These are phyloP conservation scores for Trichoderma lentiforme DNA, from an alignment of 2,329 filamentous ascomycete genomes.

Conservation along the genomic window DNA sequence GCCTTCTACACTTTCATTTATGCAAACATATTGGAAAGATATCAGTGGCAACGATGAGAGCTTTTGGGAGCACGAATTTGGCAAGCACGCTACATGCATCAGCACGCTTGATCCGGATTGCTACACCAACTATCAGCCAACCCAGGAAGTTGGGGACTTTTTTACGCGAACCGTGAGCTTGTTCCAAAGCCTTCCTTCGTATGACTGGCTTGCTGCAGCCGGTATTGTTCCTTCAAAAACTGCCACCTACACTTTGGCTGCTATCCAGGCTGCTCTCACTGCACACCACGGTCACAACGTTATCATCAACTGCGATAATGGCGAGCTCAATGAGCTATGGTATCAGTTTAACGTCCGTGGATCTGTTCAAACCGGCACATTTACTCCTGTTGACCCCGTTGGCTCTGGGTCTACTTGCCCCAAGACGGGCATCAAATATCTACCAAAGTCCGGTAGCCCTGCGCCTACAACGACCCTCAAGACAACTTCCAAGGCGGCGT, in stretches of 20 bases:
- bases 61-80: slow-evolving; percentile 74
- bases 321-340: slow-evolving; percentile 52
- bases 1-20: slow-evolving; percentile 56
- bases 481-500: not conserved
- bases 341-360: slow-evolving; percentile 61
- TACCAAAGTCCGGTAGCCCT: slow-evolving; percentile 26
- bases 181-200: slow-evolving; percentile 67
- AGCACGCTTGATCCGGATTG: slow-evolving; percentile 64
- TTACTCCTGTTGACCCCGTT: slow-evolving; percentile 52
- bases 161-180: slow-evolving; percentile 63
- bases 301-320: slow-evolving; percentile 54
- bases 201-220: slow-evolving; percentile 57
- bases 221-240: slow-evolving; percentile 54
- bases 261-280: slow-evolving; percentile 57
- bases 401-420: slow-evolving; percentile 62
- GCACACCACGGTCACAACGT: slow-evolving; percentile 52
- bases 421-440: slow-evolving; percentile 59
- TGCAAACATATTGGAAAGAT: slow-evolving; percentile 70
- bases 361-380: slow-evolving; percentile 57
- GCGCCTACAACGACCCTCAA: not conserved
- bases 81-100: slow-evolving; percentile 71
- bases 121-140: slow-evolving; percentile 58
- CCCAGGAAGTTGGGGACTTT: slow-evolving; percentile 65
- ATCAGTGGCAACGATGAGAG: slow-evolving; percentile 59
- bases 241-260: slow-evolving; percentile 54